Base-by-base conservation (phyloP, 2,329 filamentous ascomycete species). In the Spiromastix sp. region DNA sequence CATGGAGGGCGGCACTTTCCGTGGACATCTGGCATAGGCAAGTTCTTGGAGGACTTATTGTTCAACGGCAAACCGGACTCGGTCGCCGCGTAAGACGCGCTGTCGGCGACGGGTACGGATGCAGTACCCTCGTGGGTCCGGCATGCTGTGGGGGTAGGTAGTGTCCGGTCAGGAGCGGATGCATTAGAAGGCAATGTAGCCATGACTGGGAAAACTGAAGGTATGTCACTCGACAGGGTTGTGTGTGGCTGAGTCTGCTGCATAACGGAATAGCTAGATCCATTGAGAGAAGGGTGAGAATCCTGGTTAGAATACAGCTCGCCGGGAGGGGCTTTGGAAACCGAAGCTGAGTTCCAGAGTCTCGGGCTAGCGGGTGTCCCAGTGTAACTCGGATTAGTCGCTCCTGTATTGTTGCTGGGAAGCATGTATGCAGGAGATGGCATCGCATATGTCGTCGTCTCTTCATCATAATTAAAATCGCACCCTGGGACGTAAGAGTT, bases 401-500 rank as follows among this genome's bases (percentile, higher is more conserved):
- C 34, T 20, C 49, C 49, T 5, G 57, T 48, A 9, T 56, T 46
- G 6, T 50, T 51, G 36, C 49, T 54, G 11, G 57, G 50, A 4
- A 61, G 43, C 42, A 58, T 52, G 34, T 60, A 63, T 13, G 48
- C 41, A 19, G 59, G 48, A 7, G 58, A 46, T 34, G 56, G 53
- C 16, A 51, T 39, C 17, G 39, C 44, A 40, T 63, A 64, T 10
- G 47, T 41, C 15, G 45, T 44, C 11, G 50, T 42, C 18, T 59
- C 55, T 2, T 59, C 55, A 4, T 60, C 57, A 40, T 59, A 62
- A 28, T 43, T 48, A 49, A 50, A 2, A 39, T 30, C 5, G 43
- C 45, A 30, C 52, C 51, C 20, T 42, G 38, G 28, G 48, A 54
- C 15, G 40, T 37, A 37, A 40, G 39, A 10, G 15, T 29, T 35